Conservation (phyloP, 257 asterid genomes). For the Oldenlandia corymbosa region DNA sequence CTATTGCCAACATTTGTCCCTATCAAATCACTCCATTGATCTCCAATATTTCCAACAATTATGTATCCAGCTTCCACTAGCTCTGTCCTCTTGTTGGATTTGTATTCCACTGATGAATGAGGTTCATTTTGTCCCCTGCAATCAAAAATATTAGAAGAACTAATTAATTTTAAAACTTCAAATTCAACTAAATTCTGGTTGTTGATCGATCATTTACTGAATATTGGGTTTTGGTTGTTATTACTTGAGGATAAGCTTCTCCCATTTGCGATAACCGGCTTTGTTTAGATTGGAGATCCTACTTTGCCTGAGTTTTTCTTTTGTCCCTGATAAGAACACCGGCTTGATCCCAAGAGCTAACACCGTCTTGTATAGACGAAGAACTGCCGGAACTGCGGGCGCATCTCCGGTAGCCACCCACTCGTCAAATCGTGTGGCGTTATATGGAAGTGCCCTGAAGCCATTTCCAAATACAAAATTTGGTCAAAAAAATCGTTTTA, state of each 20-base stretch:
- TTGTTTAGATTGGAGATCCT: background rate
- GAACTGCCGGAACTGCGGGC: background rate
- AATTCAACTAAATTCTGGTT: no score
- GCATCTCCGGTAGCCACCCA: constrained; percentile 2
- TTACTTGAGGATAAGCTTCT: constrained; percentile 3
- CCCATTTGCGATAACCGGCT: background rate
- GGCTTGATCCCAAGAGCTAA: constrained; percentile 5
- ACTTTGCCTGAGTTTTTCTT: background rate
- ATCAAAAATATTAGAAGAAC: background rate
- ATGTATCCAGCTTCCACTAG: constrained; percentile 41
- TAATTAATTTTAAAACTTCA: no score
- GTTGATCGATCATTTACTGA: no score
- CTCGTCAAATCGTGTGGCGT: background rate
- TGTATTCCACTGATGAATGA: constrained; percentile 21
- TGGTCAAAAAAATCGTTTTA: no score
- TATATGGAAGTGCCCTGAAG: background rate
- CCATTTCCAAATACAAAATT: no score
- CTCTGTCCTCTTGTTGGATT: constrained; percentile 30
- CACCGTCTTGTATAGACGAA: background rate
- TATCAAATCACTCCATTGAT: constrained; percentile 62
- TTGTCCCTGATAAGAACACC: background rate
- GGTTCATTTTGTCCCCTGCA: constrained; percentile 30
- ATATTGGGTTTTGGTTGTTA: background rate
- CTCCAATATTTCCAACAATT: constrained; percentile 62
- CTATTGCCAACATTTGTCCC: constrained; percentile 37